Base-by-base conservation (phyloP, 2,329 filamentous ascomycete species). In the Penicillium vulpinum region DNA sequence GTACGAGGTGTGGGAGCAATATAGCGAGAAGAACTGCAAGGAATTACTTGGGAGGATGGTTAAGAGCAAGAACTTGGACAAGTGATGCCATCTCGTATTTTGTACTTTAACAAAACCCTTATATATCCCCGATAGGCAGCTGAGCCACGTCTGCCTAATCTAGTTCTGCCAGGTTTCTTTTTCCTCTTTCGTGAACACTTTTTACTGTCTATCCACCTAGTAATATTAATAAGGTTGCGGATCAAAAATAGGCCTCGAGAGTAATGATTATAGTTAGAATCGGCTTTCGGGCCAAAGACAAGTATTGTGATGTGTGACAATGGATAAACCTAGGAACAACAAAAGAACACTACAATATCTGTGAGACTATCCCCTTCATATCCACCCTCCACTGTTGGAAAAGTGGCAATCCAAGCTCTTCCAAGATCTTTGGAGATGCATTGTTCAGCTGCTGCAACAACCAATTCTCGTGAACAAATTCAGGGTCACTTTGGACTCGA, bases 1-100 rank as follows among this genome's bases (percentile, higher is more conserved):
- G 61, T 96, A 96, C 71, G 90, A 95, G 69, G 76, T 85, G 1
- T 88, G 86, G 85, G 86, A 88, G 62, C 78, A 79, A 57, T 88
- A 86, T 68, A 84, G 78, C 53, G 86, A 88, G 67, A 85, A 87
- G 71, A 77, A 78, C 15, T 86, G 85, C 67, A 88, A 85, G 71
- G 86, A 88, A 60, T 77, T 82, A 61, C 81, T 89, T 65, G 79
- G 79, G 9, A 80, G 84, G 62, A 86, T 87, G 73, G 80, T 88
- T 53, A 87, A 85, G 71, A 80, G 79, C 49, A 81, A 83, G 69
- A 81, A 79, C 39, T 67, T 86, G 60, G 83, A 85, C 59, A 85
- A 83, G 63, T 85, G 70, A 78, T 44, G 13, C 13, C 2, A 16
- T 33, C 4, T 9, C 8, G 2, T 16, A 45, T 48, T 10, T 26